These are phyloP conservation scores for Urochloa ruziziensis DNA, from an alignment of 176 grass and related monocot species.

Conservation along the genomic window DNA sequence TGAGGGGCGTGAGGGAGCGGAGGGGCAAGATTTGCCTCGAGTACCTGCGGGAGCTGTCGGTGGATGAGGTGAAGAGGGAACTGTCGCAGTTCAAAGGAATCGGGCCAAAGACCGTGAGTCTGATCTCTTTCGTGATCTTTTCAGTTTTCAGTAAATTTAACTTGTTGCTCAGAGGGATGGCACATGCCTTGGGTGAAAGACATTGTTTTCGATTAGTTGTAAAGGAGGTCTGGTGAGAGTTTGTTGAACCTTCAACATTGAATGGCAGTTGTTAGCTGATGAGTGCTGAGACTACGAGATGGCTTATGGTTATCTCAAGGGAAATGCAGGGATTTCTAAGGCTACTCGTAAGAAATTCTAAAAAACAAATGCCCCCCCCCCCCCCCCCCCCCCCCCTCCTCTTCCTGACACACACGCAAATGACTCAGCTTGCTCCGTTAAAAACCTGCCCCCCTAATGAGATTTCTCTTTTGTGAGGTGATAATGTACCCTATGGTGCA, in stretches of 20 bases:
- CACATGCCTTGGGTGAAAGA: not conserved
- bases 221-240: not conserved
- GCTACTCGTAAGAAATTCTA: not conserved
- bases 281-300: not conserved
- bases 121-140: not conserved
- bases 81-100: slow-evolving; percentile 85
- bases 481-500: not conserved
- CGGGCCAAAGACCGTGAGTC: slow-evolving; percentile 80
- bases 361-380: not conserved
- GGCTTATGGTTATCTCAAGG: not conserved
- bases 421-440: not conserved
- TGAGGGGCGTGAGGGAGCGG: slow-evolving; percentile 60
- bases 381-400: too few relatives aligned
- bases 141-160: not conserved
- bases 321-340: not conserved
- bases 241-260: slow-evolving; percentile 18
- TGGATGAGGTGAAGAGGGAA: slow-evolving; percentile 76
- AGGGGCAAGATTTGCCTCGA: slow-evolving; percentile 73
- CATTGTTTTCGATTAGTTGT: not conserved
- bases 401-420: too few relatives aligned
- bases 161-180: not conserved
- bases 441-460: too few relatives aligned
- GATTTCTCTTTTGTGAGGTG: not conserved
- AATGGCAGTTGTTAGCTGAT: not conserved
- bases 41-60: slow-evolving; percentile 54